These are phyloP conservation scores for Hypomyces rosellus DNA, from an alignment of 2,329 filamentous ascomycete genomes.

Conservation along the genomic window DNA sequence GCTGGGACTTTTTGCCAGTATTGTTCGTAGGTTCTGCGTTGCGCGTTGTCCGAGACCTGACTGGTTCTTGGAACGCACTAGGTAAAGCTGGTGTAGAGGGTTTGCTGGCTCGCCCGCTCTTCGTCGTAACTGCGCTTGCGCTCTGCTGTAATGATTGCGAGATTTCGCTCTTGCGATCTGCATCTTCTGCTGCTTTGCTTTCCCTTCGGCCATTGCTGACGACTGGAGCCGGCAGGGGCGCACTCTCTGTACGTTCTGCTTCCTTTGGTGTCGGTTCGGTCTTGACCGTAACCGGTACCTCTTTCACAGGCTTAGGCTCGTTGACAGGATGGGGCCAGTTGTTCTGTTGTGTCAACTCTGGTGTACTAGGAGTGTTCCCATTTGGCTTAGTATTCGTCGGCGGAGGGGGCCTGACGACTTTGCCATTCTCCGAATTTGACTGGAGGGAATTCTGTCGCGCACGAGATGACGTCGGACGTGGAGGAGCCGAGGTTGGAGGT, in stretches of 20 bases:
- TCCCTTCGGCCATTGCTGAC: constrained; percentile 36
- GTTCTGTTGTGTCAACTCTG: constrained; percentile 30
- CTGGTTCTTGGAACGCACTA: constrained; percentile 48
- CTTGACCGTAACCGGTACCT: constrained; percentile 31
- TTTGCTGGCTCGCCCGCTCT: constrained; percentile 61
- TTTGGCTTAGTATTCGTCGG: constrained; percentile 57
- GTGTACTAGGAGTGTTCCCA: constrained; percentile 35
- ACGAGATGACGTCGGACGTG: constrained; percentile 62
- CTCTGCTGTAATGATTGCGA: constrained; percentile 34
- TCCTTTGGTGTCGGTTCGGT: constrained; percentile 23
- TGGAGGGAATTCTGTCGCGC: constrained; percentile 69
- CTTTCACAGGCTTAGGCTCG: constrained; percentile 48
- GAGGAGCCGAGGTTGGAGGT: constrained; percentile 48
- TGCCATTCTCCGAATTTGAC: constrained; percentile 48
- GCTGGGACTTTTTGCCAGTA: constrained; percentile 48
- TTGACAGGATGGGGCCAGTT: constrained; percentile 23
- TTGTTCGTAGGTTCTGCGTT: constrained; percentile 29
- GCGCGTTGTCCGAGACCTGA: constrained; percentile 47
- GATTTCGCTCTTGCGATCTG: constrained; percentile 38
- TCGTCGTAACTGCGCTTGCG: constrained; percentile 49
- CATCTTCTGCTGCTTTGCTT: constrained; percentile 30
- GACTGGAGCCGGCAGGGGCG: constrained; percentile 20
- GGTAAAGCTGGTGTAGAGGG: constrained; percentile 58
- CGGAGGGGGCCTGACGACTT: constrained; percentile 47
- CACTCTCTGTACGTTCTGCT: constrained; percentile 22